Evolutionary conservation across 2,329 filamentous ascomycete genomes (phyloP), one percentile per base, ranked within the genome.

Genomic region (Didymella pinodella): DNA sequence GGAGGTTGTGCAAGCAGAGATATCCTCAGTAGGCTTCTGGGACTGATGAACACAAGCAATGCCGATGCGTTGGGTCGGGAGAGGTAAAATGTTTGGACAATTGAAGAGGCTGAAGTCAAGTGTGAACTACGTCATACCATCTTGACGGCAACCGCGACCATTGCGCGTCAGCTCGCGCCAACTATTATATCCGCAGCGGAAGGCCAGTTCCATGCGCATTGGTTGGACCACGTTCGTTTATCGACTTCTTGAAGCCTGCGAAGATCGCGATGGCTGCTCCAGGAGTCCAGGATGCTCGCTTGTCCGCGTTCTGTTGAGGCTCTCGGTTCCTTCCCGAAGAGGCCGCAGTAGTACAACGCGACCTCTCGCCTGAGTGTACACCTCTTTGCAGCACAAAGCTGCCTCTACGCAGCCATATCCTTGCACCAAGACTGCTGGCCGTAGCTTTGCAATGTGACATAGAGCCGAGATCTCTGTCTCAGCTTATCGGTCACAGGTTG

Each of bases 71-170:
- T 31, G 22, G 31, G 38, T 36, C 22, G 11, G 7, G 48, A 47
- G 22, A 16, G 29, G 29, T 34, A 43, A 20, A 41, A 47, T n/a
- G 45, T 54, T 46, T 47, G 32, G 31, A 26, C 38, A 28, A 28
- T 7, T 40, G 18, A 5, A 45, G 61, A 61, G 48, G 56, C 58
- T 59, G 59, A 59, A 38, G 46, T 47, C 28, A 16, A n/a, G 28
- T 43, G 28, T 52, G 18, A 8, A 18, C 32, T 59, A 54, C 56
- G 56, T 59, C 46, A 59, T 57, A 20, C 36, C 20, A 31, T 20
- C 14, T 12, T 32, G 18, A 46, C 31, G 20, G 6, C n/a, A 52
- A 44, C 41, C 50, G 25, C 50, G n/a, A 45, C 48, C 46, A 59
- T 41, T 22, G 41, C 46, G 56, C 46, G 50, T 47, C 56, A 47